These are phyloP conservation scores for Dactylellina parvicollis DNA, from an alignment of 2,329 filamentous ascomycete species.

Conservation along the genomic window DNA sequence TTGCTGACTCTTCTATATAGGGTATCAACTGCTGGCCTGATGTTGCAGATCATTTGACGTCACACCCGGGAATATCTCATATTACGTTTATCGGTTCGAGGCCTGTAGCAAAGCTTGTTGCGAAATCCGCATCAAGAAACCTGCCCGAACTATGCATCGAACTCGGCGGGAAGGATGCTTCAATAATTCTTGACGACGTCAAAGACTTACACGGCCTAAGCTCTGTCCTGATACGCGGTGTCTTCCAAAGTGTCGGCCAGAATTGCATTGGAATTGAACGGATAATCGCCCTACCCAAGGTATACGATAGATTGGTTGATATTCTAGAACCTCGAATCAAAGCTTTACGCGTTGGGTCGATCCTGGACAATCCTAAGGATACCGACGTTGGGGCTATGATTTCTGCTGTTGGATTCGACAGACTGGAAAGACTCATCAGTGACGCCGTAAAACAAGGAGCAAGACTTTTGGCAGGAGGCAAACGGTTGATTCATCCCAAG, in stretches of 20 bases:
- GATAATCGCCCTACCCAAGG: conserved; percentile 79
- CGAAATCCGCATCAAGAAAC: conserved; percentile 81
- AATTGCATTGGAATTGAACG: conserved; percentile 98
- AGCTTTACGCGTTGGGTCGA: conserved; percentile 78
- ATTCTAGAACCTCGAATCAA: conserved; percentile 78
- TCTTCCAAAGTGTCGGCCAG: conserved; percentile 93
- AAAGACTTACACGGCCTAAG: conserved; percentile 75
- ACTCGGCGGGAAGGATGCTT: conserved; percentile 93
- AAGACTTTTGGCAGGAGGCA: conserved; percentile 81
- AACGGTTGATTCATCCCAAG: conserved; percentile 74
- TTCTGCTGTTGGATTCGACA: conserved; percentile 77
- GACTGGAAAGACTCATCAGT: conserved; percentile 78
- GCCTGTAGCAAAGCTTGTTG: conserved; percentile 86
- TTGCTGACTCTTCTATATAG: background rate
- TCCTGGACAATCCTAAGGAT: conserved; percentile 67
- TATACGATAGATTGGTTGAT: conserved; percentile 77
- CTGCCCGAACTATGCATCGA: conserved; percentile 91
- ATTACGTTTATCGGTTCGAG: conserved; percentile 96
- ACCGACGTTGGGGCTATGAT: conserved; percentile 91
- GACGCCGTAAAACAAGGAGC: conserved; percentile 84
- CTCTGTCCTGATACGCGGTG: conserved; percentile 86
- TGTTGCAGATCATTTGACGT: conserved; percentile 81
- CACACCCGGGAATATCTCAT: conserved; percentile 83
- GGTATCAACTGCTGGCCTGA: conserved; percentile 84
- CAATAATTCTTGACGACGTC: conserved; percentile 84